Evolutionary conservation across 495 filamentous ascomycete species (phyloP).

Genomic region (Tuber microsphaerosporum): DNA sequence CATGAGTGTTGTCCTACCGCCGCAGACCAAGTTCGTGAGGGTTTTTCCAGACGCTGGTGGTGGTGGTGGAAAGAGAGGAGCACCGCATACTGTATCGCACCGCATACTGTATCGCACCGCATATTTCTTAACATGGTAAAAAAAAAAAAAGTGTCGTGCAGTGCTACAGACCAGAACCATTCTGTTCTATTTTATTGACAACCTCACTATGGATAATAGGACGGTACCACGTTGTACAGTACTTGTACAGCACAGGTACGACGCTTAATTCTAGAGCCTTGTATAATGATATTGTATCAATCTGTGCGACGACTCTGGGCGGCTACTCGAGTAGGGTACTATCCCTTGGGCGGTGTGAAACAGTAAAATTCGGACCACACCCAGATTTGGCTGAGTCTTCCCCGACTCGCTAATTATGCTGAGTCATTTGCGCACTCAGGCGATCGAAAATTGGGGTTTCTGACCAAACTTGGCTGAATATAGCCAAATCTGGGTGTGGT

Average conservation of each 20-base stretch:
- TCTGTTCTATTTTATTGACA: neutral
- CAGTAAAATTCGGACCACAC: too few relatives aligned
- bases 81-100: neutral
- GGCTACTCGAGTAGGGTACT: neutral
- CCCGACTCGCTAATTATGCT: too few relatives aligned
- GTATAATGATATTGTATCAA: neutral
- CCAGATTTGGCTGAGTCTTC: too few relatives aligned
- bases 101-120: too few relatives aligned
- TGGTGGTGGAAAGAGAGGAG: neutral
- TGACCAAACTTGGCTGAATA: too few relatives aligned
- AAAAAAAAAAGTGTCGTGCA: neutral
- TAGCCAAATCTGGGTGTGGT: too few relatives aligned
- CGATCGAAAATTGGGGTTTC: too few relatives aligned
- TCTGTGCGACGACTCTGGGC: neutral
- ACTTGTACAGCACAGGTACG: neutral
- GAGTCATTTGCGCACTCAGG: too few relatives aligned
- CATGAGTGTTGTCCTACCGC: too few relatives aligned
- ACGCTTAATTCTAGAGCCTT: neutral
- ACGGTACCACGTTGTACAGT: neutral
- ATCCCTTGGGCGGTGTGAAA: too few relatives aligned
- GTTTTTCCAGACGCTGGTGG: neutral
- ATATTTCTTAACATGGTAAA: neutral
- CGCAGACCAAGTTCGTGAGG: neutral
- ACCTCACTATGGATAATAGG: neutral
- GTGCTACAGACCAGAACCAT: neutral